Evolutionary conservation across 129 eudicot species (phyloP), one percentile per base, ranked within the genome.

Genomic region (Arctium minus): DNA sequence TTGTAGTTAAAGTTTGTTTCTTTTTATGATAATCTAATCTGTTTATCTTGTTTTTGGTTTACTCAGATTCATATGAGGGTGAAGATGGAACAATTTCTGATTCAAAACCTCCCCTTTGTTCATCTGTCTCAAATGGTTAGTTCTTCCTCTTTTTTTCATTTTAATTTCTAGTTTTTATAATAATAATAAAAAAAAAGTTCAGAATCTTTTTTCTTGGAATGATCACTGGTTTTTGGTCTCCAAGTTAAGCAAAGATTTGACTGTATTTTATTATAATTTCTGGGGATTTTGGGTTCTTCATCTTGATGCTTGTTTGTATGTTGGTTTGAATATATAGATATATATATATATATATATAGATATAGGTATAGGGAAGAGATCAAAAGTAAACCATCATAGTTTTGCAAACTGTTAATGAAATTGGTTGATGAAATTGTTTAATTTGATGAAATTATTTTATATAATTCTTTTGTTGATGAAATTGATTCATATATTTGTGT

Each of bases 91-190:
- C 82, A 4, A 72, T 86, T 87, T 85, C 44, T 80, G 90, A 81
- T 87, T 82, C 72, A 13, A 75, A 85, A 80, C 79, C 72, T 86
- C 80, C 91, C 81, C 85, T 87, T 39, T 95, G 98, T 79, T 91
- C 94, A 36, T 91, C 96, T 27, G 92, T 92, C 33, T 70, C 91
- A 72, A 87, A 90, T 82, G 98, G 98, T 95, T 35, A 79, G 82
- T 85, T 78, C 35, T 2, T 81, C 35, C 56, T 36, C 42, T 74
- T 13, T 27, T 77, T 36, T 11, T 17, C 15, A 35, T 72, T 1
- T 35, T 6, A 8, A 32, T 36, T 62, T 15, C n/a, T 7, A 5
- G 8, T 2, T 44, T 73, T 12, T n/a, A 31, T 77, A 3, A 22
- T 22, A 22, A 22, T 22, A 22, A 22, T 22, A 22, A 22, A 12